Conservation (phyloP, 208 protist genomes). For the Giardia muris region DNA sequence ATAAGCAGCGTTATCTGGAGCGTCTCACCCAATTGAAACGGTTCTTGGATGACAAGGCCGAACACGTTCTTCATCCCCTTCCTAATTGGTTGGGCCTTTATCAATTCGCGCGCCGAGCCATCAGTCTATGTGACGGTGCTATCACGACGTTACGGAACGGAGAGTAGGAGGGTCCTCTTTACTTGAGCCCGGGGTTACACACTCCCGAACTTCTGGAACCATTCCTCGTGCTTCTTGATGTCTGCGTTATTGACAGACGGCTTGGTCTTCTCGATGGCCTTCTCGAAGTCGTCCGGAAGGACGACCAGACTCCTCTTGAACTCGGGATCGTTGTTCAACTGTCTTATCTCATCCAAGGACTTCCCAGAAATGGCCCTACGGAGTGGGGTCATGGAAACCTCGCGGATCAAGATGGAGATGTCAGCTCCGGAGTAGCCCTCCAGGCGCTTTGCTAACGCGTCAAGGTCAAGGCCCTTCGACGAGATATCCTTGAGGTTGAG, state of each 20-base stretch:
- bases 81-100: too few species aligned
- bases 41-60: not conserved
- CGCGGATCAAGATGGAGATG: not conserved
- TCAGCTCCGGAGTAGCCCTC: conserved; percentile 11
- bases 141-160: too few species aligned
- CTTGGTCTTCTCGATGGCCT: conserved; percentile 20
- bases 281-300: not conserved
- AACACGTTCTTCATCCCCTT: too few species aligned
- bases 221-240: conserved; percentile 14
- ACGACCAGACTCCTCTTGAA: not conserved
- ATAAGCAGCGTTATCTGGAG: not conserved
- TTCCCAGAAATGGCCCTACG: not conserved
- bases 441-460: not conserved
- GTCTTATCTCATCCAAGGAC: not conserved
- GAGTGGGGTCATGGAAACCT: not conserved
- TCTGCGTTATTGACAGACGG: not conserved
- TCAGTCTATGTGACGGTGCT: too few species aligned
- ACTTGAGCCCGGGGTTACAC: too few species aligned
- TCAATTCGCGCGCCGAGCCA: too few species aligned
- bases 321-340: not conserved
- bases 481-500: not conserved
- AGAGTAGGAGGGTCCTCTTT: too few species aligned
- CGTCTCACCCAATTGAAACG: not conserved
- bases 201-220: not conserved
- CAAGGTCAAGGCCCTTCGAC: not conserved